phyloP scores from a whole-genome alignment of 441 rosid genomes.

The Gossypium gossypioides region DNA sequence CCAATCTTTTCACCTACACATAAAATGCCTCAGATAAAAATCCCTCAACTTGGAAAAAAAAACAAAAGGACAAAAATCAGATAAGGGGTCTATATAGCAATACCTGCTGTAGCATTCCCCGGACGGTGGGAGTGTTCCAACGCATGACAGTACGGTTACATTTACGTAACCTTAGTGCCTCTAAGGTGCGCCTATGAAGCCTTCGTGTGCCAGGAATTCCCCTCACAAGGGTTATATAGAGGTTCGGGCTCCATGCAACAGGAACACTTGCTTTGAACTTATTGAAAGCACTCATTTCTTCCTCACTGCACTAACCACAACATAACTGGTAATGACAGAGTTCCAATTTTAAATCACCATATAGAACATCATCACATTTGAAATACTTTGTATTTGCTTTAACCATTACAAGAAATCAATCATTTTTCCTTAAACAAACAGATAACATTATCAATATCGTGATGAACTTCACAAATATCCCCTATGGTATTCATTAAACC shows the following conservation, averaged over 20 bases:
- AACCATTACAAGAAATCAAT: neutral
- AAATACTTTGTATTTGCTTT: neutral
- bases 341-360: neutral
- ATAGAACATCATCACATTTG: neutral
- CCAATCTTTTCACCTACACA: conserved; percentile 70
- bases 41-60: neutral
- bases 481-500: neutral
- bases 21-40: conserved; percentile 2
- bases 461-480: neutral
- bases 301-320: neutral
- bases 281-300: conserved; percentile 50
- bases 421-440: neutral
- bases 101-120: conserved; percentile 93
- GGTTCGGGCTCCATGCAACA: conserved; percentile 64
- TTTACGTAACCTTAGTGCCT: conserved; percentile 77
- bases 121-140: conserved; percentile 68
- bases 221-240: conserved; percentile 74
- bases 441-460: neutral
- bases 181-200: conserved; percentile 82
- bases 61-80: neutral
- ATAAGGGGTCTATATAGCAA: neutral
- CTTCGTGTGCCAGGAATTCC: conserved; percentile 88
- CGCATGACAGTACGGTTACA: conserved; percentile 80
- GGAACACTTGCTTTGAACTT: conserved; percentile 75
- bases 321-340: neutral